Evolutionary conservation across 208 protist genomes (phyloP).

Genomic region (Acanthamoeba sp.): DNA sequence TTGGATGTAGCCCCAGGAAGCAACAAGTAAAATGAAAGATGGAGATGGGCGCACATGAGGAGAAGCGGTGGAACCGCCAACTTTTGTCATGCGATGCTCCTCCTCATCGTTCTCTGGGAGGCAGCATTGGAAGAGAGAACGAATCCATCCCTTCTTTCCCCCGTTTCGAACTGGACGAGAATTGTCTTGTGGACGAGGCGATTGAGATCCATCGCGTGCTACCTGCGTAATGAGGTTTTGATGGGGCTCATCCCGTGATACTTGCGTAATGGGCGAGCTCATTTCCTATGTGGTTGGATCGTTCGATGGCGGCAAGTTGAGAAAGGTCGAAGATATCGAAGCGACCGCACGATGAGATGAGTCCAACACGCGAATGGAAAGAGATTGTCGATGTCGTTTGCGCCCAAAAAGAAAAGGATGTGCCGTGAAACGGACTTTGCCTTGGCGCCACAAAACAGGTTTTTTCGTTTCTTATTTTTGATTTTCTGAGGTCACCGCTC

Average conservation of each 20-base stretch:
- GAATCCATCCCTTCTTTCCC: neutral
- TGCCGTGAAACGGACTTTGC: too few species aligned
- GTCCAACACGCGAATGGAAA: too few species aligned
- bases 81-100: constrained; percentile 9
- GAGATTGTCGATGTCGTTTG: too few species aligned
- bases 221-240: constrained; percentile 44
- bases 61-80: neutral
- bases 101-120: neutral
- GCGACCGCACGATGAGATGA: neutral
- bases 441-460: too few species aligned
- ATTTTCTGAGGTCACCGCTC: too few species aligned
- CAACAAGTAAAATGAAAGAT: neutral
- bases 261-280: constrained; percentile 38
- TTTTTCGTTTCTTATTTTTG: too few species aligned
- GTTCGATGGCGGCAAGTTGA: too few species aligned
- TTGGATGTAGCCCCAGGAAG: neutral
- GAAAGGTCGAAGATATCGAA: neutral
- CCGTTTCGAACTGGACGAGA: neutral
- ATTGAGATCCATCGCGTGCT: constrained; percentile 11
- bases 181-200: neutral
- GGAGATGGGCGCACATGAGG: constrained; percentile 23
- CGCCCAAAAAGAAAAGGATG: neutral
- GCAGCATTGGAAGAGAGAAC: constrained; percentile 20
- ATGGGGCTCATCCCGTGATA: constrained; percentile 41
- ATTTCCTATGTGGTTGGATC: neutral